Evolutionary conservation across 805 yeast genomes (phyloP).

Genomic region (Tetrapisispora namnaoensis): DNA sequence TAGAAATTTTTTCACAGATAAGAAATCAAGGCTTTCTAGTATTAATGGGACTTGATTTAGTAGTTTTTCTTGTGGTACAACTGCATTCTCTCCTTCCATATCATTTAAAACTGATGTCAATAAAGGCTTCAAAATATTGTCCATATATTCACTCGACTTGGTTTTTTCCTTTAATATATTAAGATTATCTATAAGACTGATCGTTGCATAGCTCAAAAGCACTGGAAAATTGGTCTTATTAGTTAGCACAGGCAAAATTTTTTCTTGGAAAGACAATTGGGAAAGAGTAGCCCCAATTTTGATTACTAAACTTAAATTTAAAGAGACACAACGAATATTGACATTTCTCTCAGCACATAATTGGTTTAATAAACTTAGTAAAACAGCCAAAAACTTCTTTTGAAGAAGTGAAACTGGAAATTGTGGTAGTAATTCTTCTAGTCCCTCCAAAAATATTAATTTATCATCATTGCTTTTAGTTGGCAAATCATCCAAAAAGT

Average conservation of each 20-base stretch:
- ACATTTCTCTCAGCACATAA: conserved; percentile 26
- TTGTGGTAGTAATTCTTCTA: conserved; percentile 42
- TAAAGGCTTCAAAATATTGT: conserved; percentile 21
- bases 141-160: conserved; percentile 42
- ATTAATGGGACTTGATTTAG: conserved; percentile 36
- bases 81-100: conserved; percentile 13
- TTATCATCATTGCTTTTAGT: conserved; percentile 64
- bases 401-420: conserved; percentile 50
- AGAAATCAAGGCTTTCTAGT: conserved; percentile 46
- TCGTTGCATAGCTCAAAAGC: conserved; percentile 18
- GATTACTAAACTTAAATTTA: conserved; percentile 42
- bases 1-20: conserved; percentile 63
- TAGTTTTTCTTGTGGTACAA: conserved; percentile 42
- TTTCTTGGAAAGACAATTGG: conserved; percentile 66
- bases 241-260: conserved; percentile 39
- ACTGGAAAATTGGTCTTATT: conserved; percentile 13
- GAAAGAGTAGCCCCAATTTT: conserved; percentile 59
- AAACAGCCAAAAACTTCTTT: conserved; percentile 65
- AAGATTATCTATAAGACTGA: conserved; percentile 40
- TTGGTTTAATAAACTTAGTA: conserved; percentile 41
- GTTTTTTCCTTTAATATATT: conserved; percentile 39
- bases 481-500: conserved; percentile 72
- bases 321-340: conserved; percentile 35
- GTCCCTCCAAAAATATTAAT: conserved; percentile 54
- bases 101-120: conserved; percentile 19